Conservation (phyloP, 2,329 filamentous ascomycete species). For the Elsinoe fawcettii region DNA sequence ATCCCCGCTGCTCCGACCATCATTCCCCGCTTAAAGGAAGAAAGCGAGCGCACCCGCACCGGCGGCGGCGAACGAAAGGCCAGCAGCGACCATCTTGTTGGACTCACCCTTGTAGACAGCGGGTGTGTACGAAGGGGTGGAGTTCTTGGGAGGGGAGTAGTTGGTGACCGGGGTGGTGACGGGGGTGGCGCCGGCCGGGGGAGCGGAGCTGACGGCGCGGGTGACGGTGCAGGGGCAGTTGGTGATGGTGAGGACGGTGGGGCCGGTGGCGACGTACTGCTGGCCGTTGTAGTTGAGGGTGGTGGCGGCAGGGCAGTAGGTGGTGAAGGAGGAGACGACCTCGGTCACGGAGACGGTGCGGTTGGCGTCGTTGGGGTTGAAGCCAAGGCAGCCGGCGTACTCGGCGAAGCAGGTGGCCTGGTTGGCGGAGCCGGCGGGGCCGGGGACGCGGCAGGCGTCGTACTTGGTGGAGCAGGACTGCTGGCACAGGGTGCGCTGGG, state of each 20-base stretch:
- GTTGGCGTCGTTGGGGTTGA: constrained; percentile 16
- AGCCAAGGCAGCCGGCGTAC: constrained; percentile 18
- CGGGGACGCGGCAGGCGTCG: constrained; percentile 5
- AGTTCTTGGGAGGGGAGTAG: neutral
- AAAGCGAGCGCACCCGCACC: constrained; percentile 12
- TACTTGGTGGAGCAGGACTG: constrained; percentile 6
- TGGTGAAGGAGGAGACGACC: constrained; percentile 21
- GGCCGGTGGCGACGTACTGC: constrained; percentile 23
- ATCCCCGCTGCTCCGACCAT: neutral
- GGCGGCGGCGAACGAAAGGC: constrained; percentile 15
- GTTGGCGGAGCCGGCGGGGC: constrained; percentile 12
- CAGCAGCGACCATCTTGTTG: constrained; percentile 13
- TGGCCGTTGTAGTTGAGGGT: constrained; percentile 21
- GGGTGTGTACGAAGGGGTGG: constrained; percentile 9
- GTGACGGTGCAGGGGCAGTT: constrained; percentile 21
- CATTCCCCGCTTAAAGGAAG: constrained; percentile 1
- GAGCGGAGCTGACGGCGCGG: constrained; percentile 14
- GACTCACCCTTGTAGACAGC: constrained; percentile 11
- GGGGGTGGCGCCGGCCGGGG: neutral
- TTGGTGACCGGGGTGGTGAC: constrained; percentile 8
- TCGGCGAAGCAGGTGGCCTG: constrained; percentile 15
- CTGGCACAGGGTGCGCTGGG: constrained; percentile 5
- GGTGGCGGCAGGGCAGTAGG: constrained; percentile 23
- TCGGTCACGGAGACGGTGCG: constrained; percentile 16
- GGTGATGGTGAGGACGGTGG: constrained; percentile 24